Evolutionary conservation across 192 early-diverging fungal genomes (phyloP), one percentile per base, ranked within the genome.

Genomic region (Haplosporangium gracile): DNA sequence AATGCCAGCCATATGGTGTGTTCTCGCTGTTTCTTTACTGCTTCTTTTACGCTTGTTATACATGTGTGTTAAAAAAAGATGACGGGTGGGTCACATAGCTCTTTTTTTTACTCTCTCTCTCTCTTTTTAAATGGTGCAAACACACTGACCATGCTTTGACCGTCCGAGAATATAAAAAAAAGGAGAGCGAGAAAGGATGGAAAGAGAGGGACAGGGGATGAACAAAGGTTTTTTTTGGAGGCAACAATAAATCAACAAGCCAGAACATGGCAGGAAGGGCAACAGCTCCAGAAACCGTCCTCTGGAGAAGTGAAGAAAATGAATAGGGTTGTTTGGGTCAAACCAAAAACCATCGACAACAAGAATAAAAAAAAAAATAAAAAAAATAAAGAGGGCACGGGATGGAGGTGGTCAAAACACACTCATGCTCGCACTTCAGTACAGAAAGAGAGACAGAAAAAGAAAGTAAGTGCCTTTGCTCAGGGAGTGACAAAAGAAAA

Each of bases 131-230:
- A 34, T 34, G 69, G 20, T 22, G 32, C 69, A 9, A 9, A 42
- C 70, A 71, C 70, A 71, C 70, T 71, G 70, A 71, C 70, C 70
- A 71, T 71, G 70, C 70, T 71, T 70, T 40, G 69, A 38, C 39
- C 69, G 69, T 40, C 39, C 72, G 39, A 49, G 45, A 9, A 13
- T 51, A 15, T 26, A 29, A 16, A 49, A 29, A 47, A 29, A 72
- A 49, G n/a, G 32, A 15, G 45, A 49, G 24, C 16, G 45, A 29
- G 72, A 51, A 10, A 45, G 4, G 10, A 40, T 29, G 68, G 65
- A 36, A 70, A 42, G 9, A 71, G 36, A 71, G 70, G 70, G 70
- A n/a, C 39, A 42, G n/a, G 39, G 39, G 34, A 24, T 26, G 68
- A 38, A 70, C 68, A 34, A 39, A 38, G 34, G 26, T 22, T 36